Conservation (phyloP, 805 yeast species). For the Kazachstania viticola region DNA sequence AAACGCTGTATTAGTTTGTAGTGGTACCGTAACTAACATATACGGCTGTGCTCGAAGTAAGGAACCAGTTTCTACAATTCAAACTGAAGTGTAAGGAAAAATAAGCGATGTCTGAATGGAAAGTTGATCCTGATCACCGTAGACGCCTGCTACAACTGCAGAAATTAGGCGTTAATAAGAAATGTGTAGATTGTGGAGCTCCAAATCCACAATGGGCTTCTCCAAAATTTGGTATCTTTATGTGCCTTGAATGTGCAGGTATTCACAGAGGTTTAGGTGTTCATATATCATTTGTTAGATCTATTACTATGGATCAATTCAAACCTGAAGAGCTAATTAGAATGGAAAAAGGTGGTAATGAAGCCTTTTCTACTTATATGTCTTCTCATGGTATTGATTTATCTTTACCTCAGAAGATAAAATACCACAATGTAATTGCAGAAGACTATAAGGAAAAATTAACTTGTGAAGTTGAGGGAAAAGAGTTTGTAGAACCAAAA, state of each 20-base stretch:
- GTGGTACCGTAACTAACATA: too few relatives aligned
- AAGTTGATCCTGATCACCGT: conserved; percentile 88
- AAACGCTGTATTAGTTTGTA: too few relatives aligned
- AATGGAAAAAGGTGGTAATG: conserved; percentile 94
- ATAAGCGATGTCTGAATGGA: conserved; percentile 69
- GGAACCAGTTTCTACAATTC: too few relatives aligned
- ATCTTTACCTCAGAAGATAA: conserved; percentile 50
- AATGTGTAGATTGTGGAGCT: conserved; percentile 87
- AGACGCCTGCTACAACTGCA: conserved; percentile 68
- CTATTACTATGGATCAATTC: conserved; percentile 97
- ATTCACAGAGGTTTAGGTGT: conserved; percentile 92
- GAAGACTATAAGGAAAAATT: conserved; percentile 82
- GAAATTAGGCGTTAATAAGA: conserved; percentile 70
- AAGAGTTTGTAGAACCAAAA: conserved; percentile 54
- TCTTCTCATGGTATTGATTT: conserved; percentile 59
- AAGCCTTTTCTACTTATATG: conserved; percentile 58
- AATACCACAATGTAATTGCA: conserved; percentile 87
- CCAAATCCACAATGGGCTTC: conserved; percentile 99
- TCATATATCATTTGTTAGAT: conserved; percentile 90
- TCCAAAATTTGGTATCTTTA: conserved; percentile 93
- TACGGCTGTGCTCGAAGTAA: too few relatives aligned
- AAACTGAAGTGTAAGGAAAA: too few relatives aligned
- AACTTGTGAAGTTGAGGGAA: conserved; percentile 64
- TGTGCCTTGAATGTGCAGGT: conserved; percentile 97
- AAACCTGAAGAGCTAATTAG: conserved; percentile 80